Percentiles rank a stretch among this genome's conserved stretches.
phyloP scores from a whole-genome alignment of 2,329 filamentous ascomycete species.

The Aspergillus versicolor region DNA sequence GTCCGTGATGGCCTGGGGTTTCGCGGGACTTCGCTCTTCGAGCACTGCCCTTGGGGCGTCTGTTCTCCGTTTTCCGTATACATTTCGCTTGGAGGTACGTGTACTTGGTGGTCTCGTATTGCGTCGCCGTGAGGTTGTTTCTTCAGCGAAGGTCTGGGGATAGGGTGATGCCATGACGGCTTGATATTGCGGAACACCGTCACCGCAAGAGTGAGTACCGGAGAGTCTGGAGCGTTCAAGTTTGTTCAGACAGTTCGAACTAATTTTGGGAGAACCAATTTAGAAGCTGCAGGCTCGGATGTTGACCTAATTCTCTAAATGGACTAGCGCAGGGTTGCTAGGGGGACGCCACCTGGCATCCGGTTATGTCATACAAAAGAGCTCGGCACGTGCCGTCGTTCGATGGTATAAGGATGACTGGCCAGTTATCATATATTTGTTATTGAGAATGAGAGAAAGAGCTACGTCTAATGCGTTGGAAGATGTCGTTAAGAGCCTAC shows the following conservation, averaged over 20 bases:
- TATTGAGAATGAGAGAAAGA: not conserved
- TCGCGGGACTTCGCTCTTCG: constrained; percentile 30
- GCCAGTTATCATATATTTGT: not conserved
- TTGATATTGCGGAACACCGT: not conserved
- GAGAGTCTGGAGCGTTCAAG: not conserved
- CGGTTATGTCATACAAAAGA: not conserved
- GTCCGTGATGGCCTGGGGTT: constrained; percentile 5
- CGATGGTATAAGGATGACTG: not conserved
- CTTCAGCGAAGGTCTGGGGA: constrained; percentile 11
- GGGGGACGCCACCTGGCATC: not conserved
- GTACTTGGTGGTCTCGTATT: constrained; percentile 24
- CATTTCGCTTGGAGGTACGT: constrained; percentile 27
- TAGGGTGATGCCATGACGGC: constrained; percentile 12
- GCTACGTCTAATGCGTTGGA: not conserved
- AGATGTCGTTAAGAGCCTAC: not conserved
- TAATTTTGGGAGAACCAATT: not conserved
- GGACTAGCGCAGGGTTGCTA: not conserved
- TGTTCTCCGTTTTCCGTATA: constrained; percentile 36
- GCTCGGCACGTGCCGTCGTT: not conserved
- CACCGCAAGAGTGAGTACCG: not conserved
- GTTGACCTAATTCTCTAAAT: not conserved
- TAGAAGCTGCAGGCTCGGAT: not conserved
- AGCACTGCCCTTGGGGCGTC: constrained; percentile 39
- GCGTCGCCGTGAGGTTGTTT: constrained; percentile 21
- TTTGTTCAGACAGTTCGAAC: not conserved